Evolutionary conservation across 2,329 filamentous ascomycete species (phyloP), one percentile per base, ranked within the genome.

Genomic region (Trichophaea hybrida): DNA sequence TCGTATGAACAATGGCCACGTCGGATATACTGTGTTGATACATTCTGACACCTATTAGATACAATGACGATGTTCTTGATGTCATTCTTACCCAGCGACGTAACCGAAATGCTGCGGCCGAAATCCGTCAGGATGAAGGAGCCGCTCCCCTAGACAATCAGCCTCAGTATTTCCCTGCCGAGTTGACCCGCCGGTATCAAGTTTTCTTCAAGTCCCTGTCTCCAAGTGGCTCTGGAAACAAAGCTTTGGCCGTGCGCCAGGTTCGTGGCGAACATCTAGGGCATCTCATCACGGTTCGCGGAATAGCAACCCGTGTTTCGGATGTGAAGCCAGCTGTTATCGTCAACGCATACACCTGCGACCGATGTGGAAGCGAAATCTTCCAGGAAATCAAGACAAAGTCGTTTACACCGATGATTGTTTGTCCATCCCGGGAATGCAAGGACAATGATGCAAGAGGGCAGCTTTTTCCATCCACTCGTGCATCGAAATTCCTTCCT

Each of bases 271-370:
- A 96, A 68, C 88, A 98, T 71, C 79, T 98, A 1, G 93, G 93
- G 52, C 83, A 87, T 68, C 80, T 98, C 64, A 97, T 98, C 71
- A 97, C 93, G 4, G 81, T 98, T 53, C 84, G 93, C 60, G 91
- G 90, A 65, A 98, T 98, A 65, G 84, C 90, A 1, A 98, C 93
- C 1, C 81, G 93, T 70, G 93, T 97, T 1, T 96, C 93, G 1
- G 93, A 98, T 70, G 93, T 98, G 68, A 98, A 98, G 77, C 93
- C 93, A 40, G 83, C 93, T 8, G 87, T 97, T n/a, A 86, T 91
- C 70, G 94, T 98, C 70, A 96, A 94, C 72, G 93, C 93, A 40
- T 98, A 98, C 74, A 93, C 90, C 57, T 98, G 93, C 74, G 93
- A 98, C 73, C 84, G 88, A 63, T 98, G 93, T 70, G 93, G 93